Percentiles rank a stretch among this genome's conserved stretches.
These are phyloP conservation scores for Asterochloris sp. DNA, from an alignment of 139 green algal genomes.

Conservation along the genomic window DNA sequence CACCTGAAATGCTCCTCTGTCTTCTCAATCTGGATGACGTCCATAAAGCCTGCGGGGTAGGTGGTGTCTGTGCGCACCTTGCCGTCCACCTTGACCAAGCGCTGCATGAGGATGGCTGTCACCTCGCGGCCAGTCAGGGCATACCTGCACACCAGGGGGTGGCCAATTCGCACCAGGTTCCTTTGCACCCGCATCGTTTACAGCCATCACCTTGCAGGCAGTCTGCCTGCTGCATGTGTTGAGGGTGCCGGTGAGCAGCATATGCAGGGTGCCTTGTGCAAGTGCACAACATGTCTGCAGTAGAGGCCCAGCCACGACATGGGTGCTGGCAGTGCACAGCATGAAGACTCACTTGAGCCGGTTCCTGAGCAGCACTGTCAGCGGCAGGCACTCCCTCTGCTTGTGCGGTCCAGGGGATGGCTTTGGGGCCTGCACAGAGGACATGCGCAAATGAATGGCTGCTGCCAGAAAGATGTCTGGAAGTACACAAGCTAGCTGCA, in stretches of 20 bases:
- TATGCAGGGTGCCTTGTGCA: neutral
- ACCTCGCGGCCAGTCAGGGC: conserved; percentile 97
- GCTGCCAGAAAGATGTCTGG: neutral
- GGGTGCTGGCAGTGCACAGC: neutral
- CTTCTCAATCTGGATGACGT: conserved; percentile 96
- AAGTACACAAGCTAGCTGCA: neutral
- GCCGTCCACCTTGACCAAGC: conserved; percentile 95
- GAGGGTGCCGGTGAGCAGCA: neutral
- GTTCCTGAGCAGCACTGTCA: conserved; percentile 97
- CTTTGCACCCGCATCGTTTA: neutral
- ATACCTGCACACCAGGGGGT: conserved; percentile 69
- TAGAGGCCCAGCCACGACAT: too few species aligned
- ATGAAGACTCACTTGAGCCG: conserved; percentile 84
- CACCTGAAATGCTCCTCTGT: conserved; percentile 80
- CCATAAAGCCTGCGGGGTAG: conserved; percentile 98
- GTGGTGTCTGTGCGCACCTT: conserved; percentile 95
- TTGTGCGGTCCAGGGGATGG: conserved; percentile 95
- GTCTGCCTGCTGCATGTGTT: neutral
- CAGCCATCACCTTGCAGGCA: neutral
- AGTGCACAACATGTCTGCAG: too few species aligned
- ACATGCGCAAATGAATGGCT: neutral
- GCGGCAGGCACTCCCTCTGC: conserved; percentile 95
- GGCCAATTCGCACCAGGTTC: neutral
- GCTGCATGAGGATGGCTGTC: conserved; percentile 95
- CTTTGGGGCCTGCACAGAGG: conserved; percentile 89